phyloP scores from a whole-genome alignment of 2,329 filamentous ascomycete genomes.

The Zopfia rhizophila region DNA sequence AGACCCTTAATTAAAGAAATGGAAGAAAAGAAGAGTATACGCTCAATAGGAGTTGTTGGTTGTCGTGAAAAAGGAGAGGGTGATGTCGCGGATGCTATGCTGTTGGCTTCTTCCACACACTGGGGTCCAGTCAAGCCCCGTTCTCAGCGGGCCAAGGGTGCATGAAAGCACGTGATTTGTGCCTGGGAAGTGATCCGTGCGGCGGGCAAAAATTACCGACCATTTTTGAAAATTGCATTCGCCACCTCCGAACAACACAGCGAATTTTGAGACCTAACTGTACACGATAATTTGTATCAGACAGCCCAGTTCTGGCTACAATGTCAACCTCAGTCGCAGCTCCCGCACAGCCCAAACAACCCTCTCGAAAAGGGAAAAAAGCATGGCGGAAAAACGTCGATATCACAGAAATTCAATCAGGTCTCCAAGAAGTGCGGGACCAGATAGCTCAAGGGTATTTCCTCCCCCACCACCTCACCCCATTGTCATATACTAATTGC shows the following conservation, averaged over 20 bases:
- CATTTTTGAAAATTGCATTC: constrained; percentile 3
- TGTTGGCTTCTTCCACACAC: not conserved
- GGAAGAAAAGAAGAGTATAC: constrained; percentile 15
- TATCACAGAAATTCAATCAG: constrained; percentile 83
- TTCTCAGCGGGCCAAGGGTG: constrained; percentile 2
- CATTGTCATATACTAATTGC: constrained; percentile 24
- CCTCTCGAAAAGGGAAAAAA: constrained; percentile 97
- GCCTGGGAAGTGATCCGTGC: not conserved
- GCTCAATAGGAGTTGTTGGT: constrained; percentile 15
- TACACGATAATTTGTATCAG: not conserved
- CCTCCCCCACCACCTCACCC: constrained; percentile 1
- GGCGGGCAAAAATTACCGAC: not conserved
- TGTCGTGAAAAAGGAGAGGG: constrained; percentile 20
- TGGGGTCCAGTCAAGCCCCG: constrained; percentile 6
- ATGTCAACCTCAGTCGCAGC: constrained; percentile 61
- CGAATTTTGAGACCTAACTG: not conserved
- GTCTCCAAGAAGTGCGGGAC: constrained; percentile 84
- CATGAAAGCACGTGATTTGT: constrained; percentile 10
- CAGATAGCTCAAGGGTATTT: constrained; percentile 88
- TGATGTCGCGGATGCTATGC: constrained; percentile 16
- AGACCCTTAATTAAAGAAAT: no score
- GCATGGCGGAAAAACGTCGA: constrained; percentile 99
- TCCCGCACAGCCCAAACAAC: constrained; percentile 84
- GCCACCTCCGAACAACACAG: not conserved
- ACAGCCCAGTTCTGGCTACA: not conserved